A percentile compares a stretch with the other conserved stretches of the same genome.
These are phyloP conservation scores for Corynascus novoguineensis DNA, from an alignment of 495 filamentous ascomycete genomes.

Conservation along the genomic window DNA sequence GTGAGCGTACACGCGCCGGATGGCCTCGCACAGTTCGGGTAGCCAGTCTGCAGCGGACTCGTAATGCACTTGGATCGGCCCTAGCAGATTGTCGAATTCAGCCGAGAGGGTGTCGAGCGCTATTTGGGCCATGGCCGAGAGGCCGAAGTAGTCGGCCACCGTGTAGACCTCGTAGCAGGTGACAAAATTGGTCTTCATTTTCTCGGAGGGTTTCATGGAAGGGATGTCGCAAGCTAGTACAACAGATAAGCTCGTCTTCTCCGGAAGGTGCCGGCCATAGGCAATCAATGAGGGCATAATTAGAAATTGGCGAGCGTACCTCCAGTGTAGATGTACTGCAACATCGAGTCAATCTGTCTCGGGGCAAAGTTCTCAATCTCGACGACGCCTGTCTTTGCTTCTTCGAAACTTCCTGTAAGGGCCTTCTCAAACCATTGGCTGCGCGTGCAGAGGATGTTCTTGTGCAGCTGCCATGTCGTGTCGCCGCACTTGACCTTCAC, in stretches of 20 bases:
- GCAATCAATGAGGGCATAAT: background rate
- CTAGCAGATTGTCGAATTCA: slow-evolving; percentile 21
- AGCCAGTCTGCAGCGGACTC: slow-evolving; percentile 18
- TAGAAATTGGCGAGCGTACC: too few species aligned
- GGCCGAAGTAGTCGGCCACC: slow-evolving; percentile 25
- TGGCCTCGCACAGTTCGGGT: slow-evolving; percentile 23
- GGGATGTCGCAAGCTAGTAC: slow-evolving; percentile 21
- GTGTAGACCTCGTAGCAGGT: slow-evolving; percentile 25
- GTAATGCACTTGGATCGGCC: slow-evolving; percentile 17
- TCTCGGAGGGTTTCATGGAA: background rate
- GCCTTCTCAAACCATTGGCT: slow-evolving; percentile 28
- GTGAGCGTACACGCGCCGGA: slow-evolving; percentile 22
- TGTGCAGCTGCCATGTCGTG: slow-evolving; percentile 27
- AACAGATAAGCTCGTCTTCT: too few species aligned
- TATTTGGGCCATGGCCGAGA: slow-evolving; percentile 17
- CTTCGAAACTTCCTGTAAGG: slow-evolving; percentile 23
- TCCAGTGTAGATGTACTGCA: slow-evolving; percentile 29
- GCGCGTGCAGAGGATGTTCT: slow-evolving; percentile 29
- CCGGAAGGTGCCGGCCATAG: too few species aligned
- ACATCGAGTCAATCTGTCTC: slow-evolving; percentile 19
- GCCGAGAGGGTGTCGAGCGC: slow-evolving; percentile 17
- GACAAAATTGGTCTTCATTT: slow-evolving; percentile 20
- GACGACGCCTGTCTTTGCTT: slow-evolving; percentile 19
- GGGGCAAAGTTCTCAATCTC: slow-evolving; percentile 21
- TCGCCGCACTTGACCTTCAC: slow-evolving; percentile 23